Base-by-base conservation (phyloP, 2,329 filamentous ascomycete species). In the Coniochaeta pulveracea region DNA sequence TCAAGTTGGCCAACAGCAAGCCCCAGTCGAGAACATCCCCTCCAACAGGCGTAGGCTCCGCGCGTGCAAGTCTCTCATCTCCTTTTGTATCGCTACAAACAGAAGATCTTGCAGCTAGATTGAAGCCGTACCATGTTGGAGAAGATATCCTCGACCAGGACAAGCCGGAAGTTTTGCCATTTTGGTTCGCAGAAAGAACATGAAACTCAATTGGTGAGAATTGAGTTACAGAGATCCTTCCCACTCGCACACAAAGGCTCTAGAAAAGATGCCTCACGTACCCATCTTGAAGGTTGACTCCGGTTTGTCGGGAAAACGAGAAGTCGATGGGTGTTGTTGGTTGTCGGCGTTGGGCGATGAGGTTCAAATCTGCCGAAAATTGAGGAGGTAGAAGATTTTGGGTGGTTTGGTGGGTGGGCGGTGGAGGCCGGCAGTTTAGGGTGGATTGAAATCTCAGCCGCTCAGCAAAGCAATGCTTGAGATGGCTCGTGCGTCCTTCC, bases 211-310 rank as follows among this genome's bases (percentile, higher is more conserved):
- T n/a, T n/a, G n/a, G n/a, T n/a, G n/a, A n/a, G n/a, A n/a, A n/a
- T n/a, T n/a, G n/a, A n/a, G n/a, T n/a, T 19, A 22, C 8, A 9
- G 25, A 17, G 30, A 33, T 33, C 33, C 42, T 48, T 46, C 52
- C 61, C 62, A 65, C 61, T 65, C 61, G 62, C 62, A 65, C 54
- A 64, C 61, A 53, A 52, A 51, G 51, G 51, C 50, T 54, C 47
- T 47, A 49, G 53, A 49, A 49, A 49, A 47, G 51, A 38, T 42
- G 44, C 51, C 47, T 55, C 65, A 67, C 69, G 61, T 73, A 73
- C 69, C 69, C 69, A 73, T 73, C 60, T 64, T 70, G 64, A 58
- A 64, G 64, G 48, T 51, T 25, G 53, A 52, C 53, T 54, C 45
- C 44, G 40, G 38, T 44, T 50, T 41, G 38, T 50, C 39, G 42